Evolutionary conservation across 306 rosid species (phyloP).

Genomic region (Cajanus cajan): DNA sequence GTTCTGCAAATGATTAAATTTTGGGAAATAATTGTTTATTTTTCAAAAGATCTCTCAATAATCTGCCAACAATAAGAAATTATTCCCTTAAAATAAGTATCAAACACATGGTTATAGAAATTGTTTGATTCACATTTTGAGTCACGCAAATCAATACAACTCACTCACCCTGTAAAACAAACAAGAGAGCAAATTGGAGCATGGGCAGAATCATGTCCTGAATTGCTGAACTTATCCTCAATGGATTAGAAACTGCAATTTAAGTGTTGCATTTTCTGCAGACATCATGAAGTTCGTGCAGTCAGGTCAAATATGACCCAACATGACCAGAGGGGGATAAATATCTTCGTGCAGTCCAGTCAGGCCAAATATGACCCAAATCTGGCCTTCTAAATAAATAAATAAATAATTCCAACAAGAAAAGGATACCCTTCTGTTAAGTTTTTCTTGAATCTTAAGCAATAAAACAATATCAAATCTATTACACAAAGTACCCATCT

Average conservation of each 20-base stretch:
- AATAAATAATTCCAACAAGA: no score
- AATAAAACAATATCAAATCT: conserved; percentile 16
- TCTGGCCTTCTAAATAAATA: no score
- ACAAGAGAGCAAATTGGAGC: background rate
- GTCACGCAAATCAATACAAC: background rate
- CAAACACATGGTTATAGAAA: background rate
- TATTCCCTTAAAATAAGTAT: background rate
- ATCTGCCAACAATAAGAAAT: background rate
- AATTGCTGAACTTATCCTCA: background rate
- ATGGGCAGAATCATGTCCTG: background rate
- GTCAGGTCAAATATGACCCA: no score
- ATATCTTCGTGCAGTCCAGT: no score
- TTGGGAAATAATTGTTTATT: background rate
- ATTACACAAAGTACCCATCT: background rate
- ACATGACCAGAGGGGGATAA: no score
- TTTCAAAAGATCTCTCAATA: background rate
- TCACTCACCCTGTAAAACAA: background rate
- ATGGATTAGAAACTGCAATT: background rate
- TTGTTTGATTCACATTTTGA: background rate
- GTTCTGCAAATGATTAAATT: background rate
- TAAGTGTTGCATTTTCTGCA: background rate
- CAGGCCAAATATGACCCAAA: no score
- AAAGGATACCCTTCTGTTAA: no score
- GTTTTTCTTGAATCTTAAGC: no score
- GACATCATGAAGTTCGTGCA: background rate